Conservation (phyloP, 1,284 basidiomycete species). For the Apiotrichum veenhuisii region DNA sequence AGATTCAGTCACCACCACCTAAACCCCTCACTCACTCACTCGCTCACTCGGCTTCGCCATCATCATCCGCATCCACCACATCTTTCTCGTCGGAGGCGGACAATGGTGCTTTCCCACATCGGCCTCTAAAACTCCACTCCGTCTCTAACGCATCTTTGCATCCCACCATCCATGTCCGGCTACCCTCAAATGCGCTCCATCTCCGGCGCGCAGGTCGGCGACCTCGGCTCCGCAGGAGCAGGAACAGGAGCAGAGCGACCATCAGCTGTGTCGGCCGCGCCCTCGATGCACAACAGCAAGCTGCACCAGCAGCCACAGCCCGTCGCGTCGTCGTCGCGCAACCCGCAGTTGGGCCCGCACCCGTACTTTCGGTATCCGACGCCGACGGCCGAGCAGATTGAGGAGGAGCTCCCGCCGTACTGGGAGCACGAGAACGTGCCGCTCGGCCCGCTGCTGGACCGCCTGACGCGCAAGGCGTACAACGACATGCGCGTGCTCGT, state of each 20-base stretch:
- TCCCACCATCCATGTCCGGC: background rate
- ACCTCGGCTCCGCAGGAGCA: background rate
- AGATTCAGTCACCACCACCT: no score
- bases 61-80: no score
- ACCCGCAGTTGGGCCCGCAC: slow-evolving; percentile 39
- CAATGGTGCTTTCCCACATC: no score
- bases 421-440: slow-evolving; percentile 39
- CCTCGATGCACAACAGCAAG: background rate
- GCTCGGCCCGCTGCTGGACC: slow-evolving; percentile 34
- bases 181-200: background rate
- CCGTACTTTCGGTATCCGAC: slow-evolving; percentile 43
- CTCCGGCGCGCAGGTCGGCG: slow-evolving; percentile 2
- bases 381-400: slow-evolving; percentile 35
- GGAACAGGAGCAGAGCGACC: background rate
- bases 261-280: background rate
- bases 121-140: no score
- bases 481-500: slow-evolving; percentile 33
- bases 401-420: slow-evolving; percentile 43
- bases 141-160: background rate
- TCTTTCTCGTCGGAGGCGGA: no score
- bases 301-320: slow-evolving; percentile 18
- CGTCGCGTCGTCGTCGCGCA: slow-evolving; percentile 20
- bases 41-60: no score
- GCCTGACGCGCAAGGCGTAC: slow-evolving; percentile 35
- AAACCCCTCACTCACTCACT: no score